phyloP scores from a whole-genome alignment of 129 eudicot species.

The Kitagawia praeruptora region DNA sequence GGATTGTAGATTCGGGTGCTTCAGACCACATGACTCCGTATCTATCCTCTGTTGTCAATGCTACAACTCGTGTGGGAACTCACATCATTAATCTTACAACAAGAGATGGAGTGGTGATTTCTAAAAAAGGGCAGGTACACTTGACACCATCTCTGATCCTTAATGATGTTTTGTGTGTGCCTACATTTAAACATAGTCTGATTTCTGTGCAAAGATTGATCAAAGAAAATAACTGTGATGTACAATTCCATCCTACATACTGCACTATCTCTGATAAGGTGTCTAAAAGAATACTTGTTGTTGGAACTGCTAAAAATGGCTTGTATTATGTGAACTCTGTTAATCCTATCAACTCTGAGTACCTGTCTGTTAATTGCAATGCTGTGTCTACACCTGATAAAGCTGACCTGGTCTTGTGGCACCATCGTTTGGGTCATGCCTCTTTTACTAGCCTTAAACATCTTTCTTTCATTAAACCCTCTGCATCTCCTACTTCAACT shows the following conservation, averaged over 20 bases:
- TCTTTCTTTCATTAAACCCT: background rate
- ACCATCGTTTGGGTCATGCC: background rate
- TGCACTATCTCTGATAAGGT: background rate
- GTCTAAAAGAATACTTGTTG: background rate
- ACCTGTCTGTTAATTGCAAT: background rate
- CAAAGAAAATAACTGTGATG: background rate
- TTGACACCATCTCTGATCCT: background rate
- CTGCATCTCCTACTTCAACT: fast-evolving
- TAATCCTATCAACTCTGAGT: background rate
- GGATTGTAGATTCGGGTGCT: background rate
- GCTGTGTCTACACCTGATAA: fast-evolving
- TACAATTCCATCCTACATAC: background rate
- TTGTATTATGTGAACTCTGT: background rate
- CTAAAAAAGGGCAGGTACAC: background rate
- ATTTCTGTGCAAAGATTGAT: background rate
- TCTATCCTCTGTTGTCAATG: background rate
- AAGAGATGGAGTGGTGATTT: background rate
- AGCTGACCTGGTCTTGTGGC: background rate
- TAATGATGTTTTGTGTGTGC: background rate
- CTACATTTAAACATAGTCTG: background rate
- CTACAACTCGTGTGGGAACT: background rate
- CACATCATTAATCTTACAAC: background rate
- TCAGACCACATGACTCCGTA: background rate
- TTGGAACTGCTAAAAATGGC: background rate
- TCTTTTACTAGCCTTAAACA: background rate